phyloP scores from a whole-genome alignment of 2,329 filamentous ascomycete species.

The Paracamarosporium sp. region DNA sequence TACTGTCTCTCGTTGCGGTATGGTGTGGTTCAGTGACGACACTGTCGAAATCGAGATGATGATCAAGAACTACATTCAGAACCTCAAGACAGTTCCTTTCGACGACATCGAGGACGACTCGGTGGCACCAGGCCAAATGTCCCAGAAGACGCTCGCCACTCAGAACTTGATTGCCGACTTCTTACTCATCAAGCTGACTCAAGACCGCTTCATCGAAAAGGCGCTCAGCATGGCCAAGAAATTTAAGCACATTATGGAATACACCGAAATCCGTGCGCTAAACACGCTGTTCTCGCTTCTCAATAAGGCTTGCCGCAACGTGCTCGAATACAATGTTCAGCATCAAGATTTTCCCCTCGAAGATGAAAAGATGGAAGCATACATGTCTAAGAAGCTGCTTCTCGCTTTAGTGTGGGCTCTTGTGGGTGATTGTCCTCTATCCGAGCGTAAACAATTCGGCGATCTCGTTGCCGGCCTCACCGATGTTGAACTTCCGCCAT shows the following conservation, averaged over 20 bases:
- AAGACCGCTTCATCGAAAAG: conserved; percentile 80
- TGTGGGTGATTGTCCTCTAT: conserved; percentile 89
- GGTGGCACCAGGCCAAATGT: conserved; percentile 62
- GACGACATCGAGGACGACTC: conserved; percentile 96
- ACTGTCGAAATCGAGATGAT: conserved; percentile 94
- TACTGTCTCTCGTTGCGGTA: conserved; percentile 99
- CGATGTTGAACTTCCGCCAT: conserved; percentile 81
- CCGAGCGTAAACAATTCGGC: conserved; percentile 87
- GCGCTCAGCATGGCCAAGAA: conserved; percentile 76
- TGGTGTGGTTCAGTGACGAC: conserved; percentile 99
- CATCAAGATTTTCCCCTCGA: conserved; percentile 94
- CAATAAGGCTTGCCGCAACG: conserved; percentile 89
- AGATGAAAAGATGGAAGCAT: conserved; percentile 86
- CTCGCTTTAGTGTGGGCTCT: conserved; percentile 94
- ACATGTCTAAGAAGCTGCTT: conserved; percentile 90
- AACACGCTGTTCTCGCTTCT: conserved; percentile 94
- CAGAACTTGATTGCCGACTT: conserved; percentile 83
- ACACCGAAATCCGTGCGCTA: conserved; percentile 86
- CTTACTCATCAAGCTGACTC: conserved; percentile 75
- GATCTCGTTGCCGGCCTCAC: conserved; percentile 83
- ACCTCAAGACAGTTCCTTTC: conserved; percentile 81
- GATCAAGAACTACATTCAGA: conserved; percentile 87
- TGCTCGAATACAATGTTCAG: conserved; percentile 95
- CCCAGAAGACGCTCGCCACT: conserved; percentile 73
- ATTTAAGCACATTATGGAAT: conserved; percentile 98